These are phyloP conservation scores for Boletus tylopilopsis DNA, from an alignment of 768 basidiomycete species.

Conservation along the genomic window DNA sequence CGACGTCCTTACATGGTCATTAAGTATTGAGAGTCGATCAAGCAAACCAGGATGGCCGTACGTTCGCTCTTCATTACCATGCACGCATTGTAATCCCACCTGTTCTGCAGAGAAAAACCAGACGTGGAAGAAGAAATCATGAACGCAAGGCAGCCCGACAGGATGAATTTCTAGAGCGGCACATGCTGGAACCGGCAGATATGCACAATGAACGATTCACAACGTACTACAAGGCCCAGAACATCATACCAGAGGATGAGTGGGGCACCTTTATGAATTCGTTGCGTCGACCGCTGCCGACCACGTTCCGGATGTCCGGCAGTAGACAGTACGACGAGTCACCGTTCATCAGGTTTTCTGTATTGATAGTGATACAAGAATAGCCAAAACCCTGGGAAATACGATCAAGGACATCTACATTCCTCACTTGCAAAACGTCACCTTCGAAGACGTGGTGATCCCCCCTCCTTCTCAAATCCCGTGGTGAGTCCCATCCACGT, in stretches of 20 bases:
- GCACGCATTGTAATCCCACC: not conserved
- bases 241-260: constrained; percentile 71
- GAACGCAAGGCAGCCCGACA: constrained; percentile 8
- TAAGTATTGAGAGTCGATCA: not conserved
- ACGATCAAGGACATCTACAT: constrained; percentile 77
- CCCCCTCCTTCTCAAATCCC: constrained; percentile 80
- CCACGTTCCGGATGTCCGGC: constrained; percentile 90
- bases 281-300: constrained; percentile 74
- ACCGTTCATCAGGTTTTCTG: not conserved
- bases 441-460: constrained; percentile 71
- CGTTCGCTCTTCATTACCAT: not conserved
- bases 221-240: constrained; percentile 71
- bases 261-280: constrained; percentile 71
- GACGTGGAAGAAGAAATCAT: constrained; percentile 12
- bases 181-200: constrained; percentile 52
- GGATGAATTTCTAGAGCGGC: constrained; percentile 39
- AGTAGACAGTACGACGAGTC: constrained; percentile 65
- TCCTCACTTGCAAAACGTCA: constrained; percentile 65
- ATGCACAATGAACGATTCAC: constrained; percentile 71
- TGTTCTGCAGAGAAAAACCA: constrained; percentile 14
- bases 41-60: constrained; percentile 16
- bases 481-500: constrained; percentile 51
- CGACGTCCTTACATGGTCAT: not conserved
- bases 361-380: constrained; percentile 37
- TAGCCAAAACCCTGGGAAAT: constrained; percentile 70